Base-by-base conservation (phyloP, 116 monocot species). In the Trichopus zeylanicus region DNA sequence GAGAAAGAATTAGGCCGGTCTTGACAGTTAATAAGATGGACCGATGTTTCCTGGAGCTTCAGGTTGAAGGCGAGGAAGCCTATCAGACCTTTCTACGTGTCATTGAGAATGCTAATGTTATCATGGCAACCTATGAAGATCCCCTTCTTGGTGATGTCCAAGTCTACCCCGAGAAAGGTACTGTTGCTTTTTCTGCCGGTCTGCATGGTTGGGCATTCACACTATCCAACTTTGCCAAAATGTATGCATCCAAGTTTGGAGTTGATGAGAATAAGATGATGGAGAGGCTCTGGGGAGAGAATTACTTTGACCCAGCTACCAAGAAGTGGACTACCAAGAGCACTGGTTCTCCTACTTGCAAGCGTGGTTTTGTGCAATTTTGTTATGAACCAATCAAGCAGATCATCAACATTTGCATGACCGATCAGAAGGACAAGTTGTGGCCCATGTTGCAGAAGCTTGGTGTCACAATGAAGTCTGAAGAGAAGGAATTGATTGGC, bases 1-100 rank as follows among this genome's bases (percentile, higher is more conserved):
- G 77, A 42, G 77, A 77, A 54, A 77, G 77, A 53, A 77, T 77
- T 38, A 56, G 77, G 62, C 77, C 77, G 16, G 77, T 77, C 2
- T 46, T 77, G 62, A 71, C 77, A 46, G 71, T 77, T 26, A 77
- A 77, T 49, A 77, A 77, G 77, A 77, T 77, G 77, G 77, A 77
- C 28, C 56, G 77, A 1, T 77, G 77, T 29, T 77, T 77, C 53
- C 38, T 77, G n/a, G 77, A 77, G 67, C 71, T 77, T 46, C 77
- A 77, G 58, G 77, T 77, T 35, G 77, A 77, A 33, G 77, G 77
- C 28, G 77, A 77, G 34, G 77, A 77, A 54, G 77, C 77, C 16
- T 77, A 77, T 26, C 77, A 77, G 71, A 77, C 77, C 1, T 71
- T 77, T 26, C 58, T 37, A 25, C 61, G 70, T 33, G 77, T 70